Percentiles rank a stretch among this genome's conserved stretches.
Evolutionary conservation across 306 rosid genomes (phyloP).

Genomic region (Pachyrhizus erosus): DNA sequence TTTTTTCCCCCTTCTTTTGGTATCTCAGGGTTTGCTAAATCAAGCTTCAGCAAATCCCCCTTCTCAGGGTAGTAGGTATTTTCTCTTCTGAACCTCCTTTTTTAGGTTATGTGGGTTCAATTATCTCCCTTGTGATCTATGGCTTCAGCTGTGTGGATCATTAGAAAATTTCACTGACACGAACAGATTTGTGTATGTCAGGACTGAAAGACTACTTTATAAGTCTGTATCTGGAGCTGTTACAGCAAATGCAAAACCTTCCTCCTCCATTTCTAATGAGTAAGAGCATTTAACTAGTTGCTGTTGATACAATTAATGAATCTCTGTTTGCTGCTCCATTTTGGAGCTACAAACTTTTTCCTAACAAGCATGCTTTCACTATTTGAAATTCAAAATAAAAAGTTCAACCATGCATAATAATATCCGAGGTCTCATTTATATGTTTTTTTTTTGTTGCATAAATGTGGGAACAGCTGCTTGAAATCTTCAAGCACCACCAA

Average conservation of each 20-base stretch:
- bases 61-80: conserved; percentile 66
- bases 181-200: conserved; percentile 33
- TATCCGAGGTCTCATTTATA: conserved; percentile 1
- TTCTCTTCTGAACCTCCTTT: conserved; percentile 26
- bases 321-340: conserved; percentile 7
- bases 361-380: not conserved
- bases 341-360: conserved; percentile 29
- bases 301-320: conserved; percentile 20
- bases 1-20: conserved; percentile 43
- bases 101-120: not conserved
- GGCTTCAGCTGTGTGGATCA: conserved; percentile 19
- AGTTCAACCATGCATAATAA: conserved; percentile 4
- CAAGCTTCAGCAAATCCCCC: conserved; percentile 53
- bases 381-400: conserved; percentile 18
- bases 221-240: conserved; percentile 51
- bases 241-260: conserved; percentile 44
- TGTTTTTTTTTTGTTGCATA: not conserved
- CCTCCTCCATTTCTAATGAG: conserved; percentile 45
- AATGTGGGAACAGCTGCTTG: conserved; percentile 56
- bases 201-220: conserved; percentile 49
- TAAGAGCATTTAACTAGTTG: conserved; percentile 42
- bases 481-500: conserved; percentile 54
- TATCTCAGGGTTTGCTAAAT: conserved; percentile 51
- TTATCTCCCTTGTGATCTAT: conserved; percentile 25
- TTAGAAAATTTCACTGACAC: conserved; percentile 34